Percentiles rank a stretch among this genome's conserved stretches.
These are phyloP conservation scores for Penicillium mononematosum DNA, from an alignment of 495 filamentous ascomycete species.

Conservation along the genomic window DNA sequence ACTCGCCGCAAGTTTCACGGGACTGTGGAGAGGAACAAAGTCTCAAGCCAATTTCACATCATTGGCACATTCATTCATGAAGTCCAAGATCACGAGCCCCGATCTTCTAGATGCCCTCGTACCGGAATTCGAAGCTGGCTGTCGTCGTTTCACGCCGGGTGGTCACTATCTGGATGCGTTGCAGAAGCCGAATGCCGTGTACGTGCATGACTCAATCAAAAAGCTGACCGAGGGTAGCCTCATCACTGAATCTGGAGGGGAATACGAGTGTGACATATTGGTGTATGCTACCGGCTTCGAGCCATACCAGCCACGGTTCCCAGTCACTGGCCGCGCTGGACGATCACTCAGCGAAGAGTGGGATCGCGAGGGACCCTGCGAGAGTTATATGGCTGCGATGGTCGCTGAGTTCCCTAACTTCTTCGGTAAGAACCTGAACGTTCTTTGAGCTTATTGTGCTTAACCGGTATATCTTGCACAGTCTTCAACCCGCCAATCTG, in stretches of 20 bases:
- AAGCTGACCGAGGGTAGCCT: conserved; percentile 13
- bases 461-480: neutral
- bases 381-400: conserved; percentile 22
- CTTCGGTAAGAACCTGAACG: conserved; percentile 2
- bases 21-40: conserved; percentile 12
- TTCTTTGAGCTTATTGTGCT: neutral
- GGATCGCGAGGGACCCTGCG: conserved; percentile 13
- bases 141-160: conserved; percentile 20
- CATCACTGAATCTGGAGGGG: conserved; percentile 7
- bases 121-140: conserved; percentile 18
- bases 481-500: conserved; percentile 15
- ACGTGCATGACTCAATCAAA: conserved; percentile 12
- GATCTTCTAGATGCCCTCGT: conserved; percentile 7
- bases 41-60: conserved; percentile 7
- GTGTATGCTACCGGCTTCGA: conserved; percentile 20
- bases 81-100: conserved; percentile 9
- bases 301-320: conserved; percentile 14
- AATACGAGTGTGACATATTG: conserved; percentile 15
- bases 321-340: conserved; percentile 17
- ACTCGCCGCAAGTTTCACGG: conserved; percentile 3
- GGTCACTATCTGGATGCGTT: conserved; percentile 19
- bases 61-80: conserved; percentile 7
- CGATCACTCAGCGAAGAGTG: conserved; percentile 9
- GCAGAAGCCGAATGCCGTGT: conserved; percentile 15
- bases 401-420: conserved; percentile 17